Conservation (phyloP, 495 filamentous ascomycete species). For the Aspergillus sparsus region DNA sequence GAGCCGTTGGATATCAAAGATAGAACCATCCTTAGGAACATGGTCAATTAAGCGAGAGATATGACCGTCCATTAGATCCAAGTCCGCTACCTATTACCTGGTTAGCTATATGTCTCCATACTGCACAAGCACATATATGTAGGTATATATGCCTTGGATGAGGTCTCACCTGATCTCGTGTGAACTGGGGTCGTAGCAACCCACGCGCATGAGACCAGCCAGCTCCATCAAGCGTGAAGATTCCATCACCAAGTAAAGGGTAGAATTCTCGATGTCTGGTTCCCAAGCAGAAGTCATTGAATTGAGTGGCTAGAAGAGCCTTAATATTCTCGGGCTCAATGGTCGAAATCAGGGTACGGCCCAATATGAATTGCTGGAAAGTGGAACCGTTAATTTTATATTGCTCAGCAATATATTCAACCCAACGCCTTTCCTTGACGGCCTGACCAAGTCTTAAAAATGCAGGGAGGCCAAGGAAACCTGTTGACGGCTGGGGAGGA, state of each 20-base stretch:
- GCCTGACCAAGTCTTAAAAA: constrained; percentile 36
- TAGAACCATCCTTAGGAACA: constrained; percentile 45
- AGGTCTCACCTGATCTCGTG: constrained; percentile 45
- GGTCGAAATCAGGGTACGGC: constrained; percentile 49
- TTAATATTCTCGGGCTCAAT: constrained; percentile 85
- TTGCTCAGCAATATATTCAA: constrained; percentile 37
- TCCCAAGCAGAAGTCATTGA: constrained; percentile 63
- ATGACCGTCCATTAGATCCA: constrained; percentile 57
- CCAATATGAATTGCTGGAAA: constrained; percentile 33
- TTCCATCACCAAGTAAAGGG: constrained; percentile 57
- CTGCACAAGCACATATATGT: not conserved
- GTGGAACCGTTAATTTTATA: constrained; percentile 40
- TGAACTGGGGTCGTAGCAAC: constrained; percentile 56
- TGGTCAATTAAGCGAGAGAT: constrained; percentile 53
- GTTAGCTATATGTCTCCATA: not conserved
- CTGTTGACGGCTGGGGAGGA: constrained; percentile 19
- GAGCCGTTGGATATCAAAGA: constrained; percentile 62
- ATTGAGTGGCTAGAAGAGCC: constrained; percentile 78
- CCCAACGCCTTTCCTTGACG: constrained; percentile 34
- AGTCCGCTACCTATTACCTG: constrained; percentile 38
- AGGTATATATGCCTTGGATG: not conserved
- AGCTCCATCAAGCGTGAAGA: constrained; percentile 71
- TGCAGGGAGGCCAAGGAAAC: constrained; percentile 34
- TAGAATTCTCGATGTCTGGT: constrained; percentile 45
- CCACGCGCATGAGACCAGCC: constrained; percentile 63